A percentile compares a stretch with the other conserved stretches of the same genome.
phyloP scores from a whole-genome alignment of 352 stramenopile species.

The Phytophthora hibernalis region DNA sequence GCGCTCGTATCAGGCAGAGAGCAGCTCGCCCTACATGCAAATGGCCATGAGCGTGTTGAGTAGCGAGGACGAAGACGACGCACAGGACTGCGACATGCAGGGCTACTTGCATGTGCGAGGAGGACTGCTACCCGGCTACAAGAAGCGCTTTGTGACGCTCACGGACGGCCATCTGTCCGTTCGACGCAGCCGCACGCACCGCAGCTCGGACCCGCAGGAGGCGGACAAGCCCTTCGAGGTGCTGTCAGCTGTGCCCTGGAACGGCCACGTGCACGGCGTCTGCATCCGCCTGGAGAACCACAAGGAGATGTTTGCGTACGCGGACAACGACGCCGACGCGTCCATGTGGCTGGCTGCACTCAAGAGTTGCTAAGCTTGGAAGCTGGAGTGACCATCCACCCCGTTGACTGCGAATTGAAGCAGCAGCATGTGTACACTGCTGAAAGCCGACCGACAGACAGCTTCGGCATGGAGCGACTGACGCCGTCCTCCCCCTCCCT shows the following conservation, averaged over 20 bases:
- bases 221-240: slow-evolving; percentile 53
- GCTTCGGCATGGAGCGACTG: slow-evolving; percentile 18
- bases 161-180: slow-evolving; percentile 55
- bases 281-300: slow-evolving; percentile 59
- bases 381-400: background rate
- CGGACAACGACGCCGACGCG: slow-evolving; percentile 50
- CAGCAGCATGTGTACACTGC: slow-evolving; percentile 19
- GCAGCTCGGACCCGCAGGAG: slow-evolving; percentile 37
- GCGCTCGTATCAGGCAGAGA: slow-evolving; percentile 29
- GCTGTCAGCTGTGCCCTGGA: slow-evolving; percentile 53
- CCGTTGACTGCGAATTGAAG: slow-evolving; percentile 32
- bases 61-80: slow-evolving; percentile 54
- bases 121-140: slow-evolving; percentile 50
- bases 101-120: slow-evolving; percentile 58
- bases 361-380: slow-evolving; percentile 47
- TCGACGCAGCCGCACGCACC: slow-evolving; percentile 28
- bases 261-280: slow-evolving; percentile 48
- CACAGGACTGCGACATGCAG: slow-evolving; percentile 39
- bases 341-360: slow-evolving; percentile 63
- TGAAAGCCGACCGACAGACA: slow-evolving; percentile 15
- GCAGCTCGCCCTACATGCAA: slow-evolving; percentile 30
- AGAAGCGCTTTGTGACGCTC: slow-evolving; percentile 64
- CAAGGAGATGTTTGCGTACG: slow-evolving; percentile 64
- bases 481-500: background rate
- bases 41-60: slow-evolving; percentile 55